These are phyloP conservation scores for Kokia cookei DNA, from an alignment of 441 rosid species.

Conservation along the genomic window DNA sequence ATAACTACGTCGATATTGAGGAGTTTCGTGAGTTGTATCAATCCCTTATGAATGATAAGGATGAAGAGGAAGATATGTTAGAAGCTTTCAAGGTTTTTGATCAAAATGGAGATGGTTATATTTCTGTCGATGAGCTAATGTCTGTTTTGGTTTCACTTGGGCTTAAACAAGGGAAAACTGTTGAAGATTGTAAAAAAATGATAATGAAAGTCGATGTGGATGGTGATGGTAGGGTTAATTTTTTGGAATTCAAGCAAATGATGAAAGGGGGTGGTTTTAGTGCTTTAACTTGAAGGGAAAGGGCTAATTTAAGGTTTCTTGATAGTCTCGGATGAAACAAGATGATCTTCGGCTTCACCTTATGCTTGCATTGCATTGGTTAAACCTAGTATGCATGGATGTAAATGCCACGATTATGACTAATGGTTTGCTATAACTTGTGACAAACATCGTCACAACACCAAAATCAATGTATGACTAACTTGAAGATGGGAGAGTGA, in stretches of 20 bases:
- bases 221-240: conserved; percentile 80
- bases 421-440: neutral
- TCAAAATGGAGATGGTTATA: conserved; percentile 77
- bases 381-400: neutral
- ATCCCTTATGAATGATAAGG: conserved; percentile 45
- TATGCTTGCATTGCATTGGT: neutral
- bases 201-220: conserved; percentile 76
- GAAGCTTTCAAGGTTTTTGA: conserved; percentile 90
- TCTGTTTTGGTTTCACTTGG: conserved; percentile 69
- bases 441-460: neutral
- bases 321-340: neutral
- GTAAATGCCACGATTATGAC: neutral
- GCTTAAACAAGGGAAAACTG: conserved; percentile 59
- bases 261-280: conserved; percentile 66
- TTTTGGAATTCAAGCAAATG: conserved; percentile 69
- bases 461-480: neutral
- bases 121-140: conserved; percentile 67
- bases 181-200: conserved; percentile 67
- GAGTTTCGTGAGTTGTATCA: conserved; percentile 64
- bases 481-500: neutral
- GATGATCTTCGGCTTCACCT: neutral
- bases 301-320: neutral
- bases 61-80: conserved; percentile 63
- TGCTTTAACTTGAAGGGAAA: conserved; percentile 16
- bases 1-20: conserved; percentile 63